Base-by-base conservation (phyloP, 2,329 filamentous ascomycete genomes). In the Aureobasidium sp. region DNA sequence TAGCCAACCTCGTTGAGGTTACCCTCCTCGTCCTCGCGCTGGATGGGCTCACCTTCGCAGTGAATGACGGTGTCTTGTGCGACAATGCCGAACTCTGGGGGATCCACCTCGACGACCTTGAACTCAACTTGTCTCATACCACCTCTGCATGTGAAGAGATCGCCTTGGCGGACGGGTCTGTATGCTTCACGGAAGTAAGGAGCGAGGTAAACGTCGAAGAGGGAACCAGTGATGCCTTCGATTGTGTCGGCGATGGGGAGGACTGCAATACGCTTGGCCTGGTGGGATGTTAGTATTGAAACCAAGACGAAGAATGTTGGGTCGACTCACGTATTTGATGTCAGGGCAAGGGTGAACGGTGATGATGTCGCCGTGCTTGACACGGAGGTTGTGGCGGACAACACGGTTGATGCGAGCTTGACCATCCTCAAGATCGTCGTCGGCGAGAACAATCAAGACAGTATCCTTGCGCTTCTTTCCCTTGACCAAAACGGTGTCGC, bases 391-490 rank as follows among this genome's bases (percentile, higher is more conserved):
- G 83, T 97, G 94, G 75, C 94, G 89, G 72, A 97, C 92, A 66
- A 97, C 94, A 76, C 95, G 90, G 84, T 99, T 99, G 82, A 99
- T 94, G 72, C 94, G 89, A 70, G 90, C 94, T 71, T 89, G 96
- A 69, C 94, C 94, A 73, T 99, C 94, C 80, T 99, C 94, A 61
- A 99, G 87, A 66, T 99, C 94, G 72, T 99, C 94, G 76, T 99
- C 94, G 66, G 92, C 92, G 64, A 99, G 84, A 63, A 99, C 95
- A 72, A 99, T 97, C 73, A 99, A 82, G 64, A 97, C 94, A 3
- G 94, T 99, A 74, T 99, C 94, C 84, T 97, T 97, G 78, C 94
- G 86, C 89, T 97, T 99, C 87, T 99, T 99, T 78, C 94, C 94
- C 80, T 96, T 96, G 62, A 99, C 93, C 63, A 97, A 83, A 60